These are phyloP conservation scores for Naumovozyma dairenensis DNA, from an alignment of 805 yeast genomes.

Conservation along the genomic window DNA sequence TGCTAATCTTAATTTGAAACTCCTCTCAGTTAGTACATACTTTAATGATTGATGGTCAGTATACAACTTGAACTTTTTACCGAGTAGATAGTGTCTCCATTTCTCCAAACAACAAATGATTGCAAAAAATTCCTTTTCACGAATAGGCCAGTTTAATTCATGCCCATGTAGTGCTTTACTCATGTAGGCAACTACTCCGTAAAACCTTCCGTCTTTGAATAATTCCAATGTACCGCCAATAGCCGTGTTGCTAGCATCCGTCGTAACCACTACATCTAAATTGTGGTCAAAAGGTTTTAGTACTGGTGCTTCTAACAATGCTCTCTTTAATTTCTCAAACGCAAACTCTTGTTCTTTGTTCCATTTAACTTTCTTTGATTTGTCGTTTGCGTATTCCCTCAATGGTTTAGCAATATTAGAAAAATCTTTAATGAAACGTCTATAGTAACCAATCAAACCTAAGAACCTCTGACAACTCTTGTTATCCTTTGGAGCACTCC, in stretches of 20 bases:
- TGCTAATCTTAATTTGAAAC: background rate
- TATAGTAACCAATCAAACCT: conserved; percentile 7
- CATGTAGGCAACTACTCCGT: conserved; percentile 1
- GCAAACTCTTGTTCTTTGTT: background rate
- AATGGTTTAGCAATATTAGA: conserved; percentile 2
- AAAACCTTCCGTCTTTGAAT: background rate
- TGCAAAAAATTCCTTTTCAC: conserved; percentile 1
- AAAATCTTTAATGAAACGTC: conserved; percentile 5
- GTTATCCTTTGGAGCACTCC: conserved; percentile 5
- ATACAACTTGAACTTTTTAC: background rate
- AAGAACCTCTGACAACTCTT: conserved; percentile 6
- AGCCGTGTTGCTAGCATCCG: conserved; percentile 3
- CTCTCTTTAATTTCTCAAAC: background rate
- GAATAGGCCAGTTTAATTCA: background rate
- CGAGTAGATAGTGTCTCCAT: conserved; percentile 2
- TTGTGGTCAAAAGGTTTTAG: background rate
- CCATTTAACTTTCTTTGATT: background rate
- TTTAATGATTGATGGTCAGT: conserved; percentile 3
- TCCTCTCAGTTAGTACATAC: background rate
- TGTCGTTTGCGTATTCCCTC: background rate
- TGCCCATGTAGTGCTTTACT: background rate
- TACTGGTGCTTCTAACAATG: background rate
- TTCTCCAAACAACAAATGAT: background rate
- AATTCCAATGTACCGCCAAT: background rate
- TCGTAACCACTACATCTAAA: background rate